phyloP scores from a whole-genome alignment of 768 basidiomycete genomes.

The Amylocystis lapponica region DNA sequence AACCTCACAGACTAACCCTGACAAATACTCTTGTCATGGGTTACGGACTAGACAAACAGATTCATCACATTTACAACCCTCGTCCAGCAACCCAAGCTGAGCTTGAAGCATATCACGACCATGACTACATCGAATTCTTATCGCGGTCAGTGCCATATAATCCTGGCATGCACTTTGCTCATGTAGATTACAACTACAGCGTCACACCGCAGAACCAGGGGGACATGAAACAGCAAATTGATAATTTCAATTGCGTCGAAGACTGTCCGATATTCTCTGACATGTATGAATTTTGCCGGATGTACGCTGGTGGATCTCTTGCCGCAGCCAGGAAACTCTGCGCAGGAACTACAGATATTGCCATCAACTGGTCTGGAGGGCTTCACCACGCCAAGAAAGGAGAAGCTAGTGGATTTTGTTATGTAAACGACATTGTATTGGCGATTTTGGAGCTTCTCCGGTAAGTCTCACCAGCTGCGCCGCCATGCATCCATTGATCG shows the following conservation, averaged over 20 bases:
- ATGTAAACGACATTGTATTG: constrained; percentile 94
- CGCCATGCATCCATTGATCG: not conserved
- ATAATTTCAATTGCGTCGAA: constrained; percentile 90
- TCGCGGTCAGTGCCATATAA: constrained; percentile 51
- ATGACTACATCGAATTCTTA: constrained; percentile 95
- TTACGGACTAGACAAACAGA: constrained; percentile 93
- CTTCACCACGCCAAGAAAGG: constrained; percentile 97
- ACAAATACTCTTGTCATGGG: constrained; percentile 95
- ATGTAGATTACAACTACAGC: constrained; percentile 32
- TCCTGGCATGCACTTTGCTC: constrained; percentile 3
- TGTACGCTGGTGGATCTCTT: constrained; percentile 90
- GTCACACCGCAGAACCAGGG: constrained; percentile 74
- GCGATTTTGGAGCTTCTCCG: constrained; percentile 86
- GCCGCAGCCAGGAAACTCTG: constrained; percentile 87
- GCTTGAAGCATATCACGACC: constrained; percentile 87
- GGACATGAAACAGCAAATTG: constrained; percentile 71
- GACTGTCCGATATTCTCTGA: constrained; percentile 96
- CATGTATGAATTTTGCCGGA: constrained; percentile 89
- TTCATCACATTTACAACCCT: constrained; percentile 88
- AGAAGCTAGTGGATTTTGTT: constrained; percentile 98
- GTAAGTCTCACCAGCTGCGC: constrained; percentile 12
- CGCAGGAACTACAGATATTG: constrained; percentile 86
- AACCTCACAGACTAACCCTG: constrained; percentile 91
- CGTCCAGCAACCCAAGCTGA: constrained; percentile 85
- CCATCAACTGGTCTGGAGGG: constrained; percentile 98